Evolutionary conservation across 306 rosid genomes (phyloP), one percentile per base, ranked within the genome.

Genomic region (Fagus sylvatica): DNA sequence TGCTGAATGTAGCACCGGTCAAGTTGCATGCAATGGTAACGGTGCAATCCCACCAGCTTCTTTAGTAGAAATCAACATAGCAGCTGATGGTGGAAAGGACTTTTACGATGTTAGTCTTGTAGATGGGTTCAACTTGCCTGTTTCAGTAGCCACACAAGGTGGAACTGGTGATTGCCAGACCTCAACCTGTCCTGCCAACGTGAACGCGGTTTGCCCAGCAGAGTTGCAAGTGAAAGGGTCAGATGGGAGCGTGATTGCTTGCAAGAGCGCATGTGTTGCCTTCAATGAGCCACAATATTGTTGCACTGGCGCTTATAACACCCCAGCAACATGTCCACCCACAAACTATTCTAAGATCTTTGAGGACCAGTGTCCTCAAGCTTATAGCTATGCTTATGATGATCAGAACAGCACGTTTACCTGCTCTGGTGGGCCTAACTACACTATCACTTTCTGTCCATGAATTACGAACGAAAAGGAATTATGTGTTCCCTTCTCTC

Each of bases 211-310:
- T 17, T 88, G 91, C 36, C 93, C 91, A 0, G 3, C 69, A 0
- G 80, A 83, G 1, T 67, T 90, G 10, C 85, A 84, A 4, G 13
- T 83, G 67, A 85, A 39, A 55, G 86, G 61, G 0, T 30, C 67
- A 0, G 80, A 46, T 39, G 96, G 92, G 1, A 54, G 2, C 0
- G 90, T 89, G 4, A 39, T 90, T 0, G 91, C 83, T 1, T 93
- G 97, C 76, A 87, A 89, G 87, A 93, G 96, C 57, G 97, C 92
- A 5, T 90, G 93, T 6, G 1, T 53, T 81, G 91, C 82, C 42
- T 80, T 90, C 3, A 72, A 76, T 1, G 13, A 19, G 33, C 84
- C 88, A 5, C 28, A 86, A 4, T 93, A 82, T 54, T 93, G 97
- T 41, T 93, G 97, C 78, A 76, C 79, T 0, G 89, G 87, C 0